Conservation (phyloP, 2,329 filamentous ascomycete genomes). For the Colletotrichum sp. region DNA sequence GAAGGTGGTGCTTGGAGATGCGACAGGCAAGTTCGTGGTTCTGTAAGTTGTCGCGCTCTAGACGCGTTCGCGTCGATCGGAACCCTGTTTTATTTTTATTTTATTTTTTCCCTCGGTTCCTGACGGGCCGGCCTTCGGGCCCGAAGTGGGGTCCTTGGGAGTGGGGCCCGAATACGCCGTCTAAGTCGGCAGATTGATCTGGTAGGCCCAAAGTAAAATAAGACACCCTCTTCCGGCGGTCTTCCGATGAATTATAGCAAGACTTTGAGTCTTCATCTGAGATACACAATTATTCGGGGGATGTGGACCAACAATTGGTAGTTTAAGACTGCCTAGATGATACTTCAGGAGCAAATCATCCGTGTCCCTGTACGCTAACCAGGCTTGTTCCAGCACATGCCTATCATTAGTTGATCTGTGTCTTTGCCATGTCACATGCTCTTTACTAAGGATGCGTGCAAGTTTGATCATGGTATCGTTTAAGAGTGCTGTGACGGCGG, state of each 20-base stretch:
- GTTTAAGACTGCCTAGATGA: background rate
- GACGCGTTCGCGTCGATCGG: constrained; percentile 10
- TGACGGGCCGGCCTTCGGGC: background rate
- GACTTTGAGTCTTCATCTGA: background rate
- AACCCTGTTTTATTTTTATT: background rate
- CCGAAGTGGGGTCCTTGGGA: background rate
- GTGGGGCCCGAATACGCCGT: background rate
- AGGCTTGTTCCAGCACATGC: too few species aligned
- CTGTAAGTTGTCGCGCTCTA: background rate
- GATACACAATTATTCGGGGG: background rate
- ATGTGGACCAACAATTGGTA: background rate
- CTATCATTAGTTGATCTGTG: too few species aligned
- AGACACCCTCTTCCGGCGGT: background rate
- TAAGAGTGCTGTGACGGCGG: too few species aligned
- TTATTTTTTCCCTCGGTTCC: background rate
- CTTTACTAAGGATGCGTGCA: too few species aligned
- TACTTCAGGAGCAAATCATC: background rate
- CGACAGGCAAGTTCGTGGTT: background rate
- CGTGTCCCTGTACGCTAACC: background rate
- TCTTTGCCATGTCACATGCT: too few species aligned
- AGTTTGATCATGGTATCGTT: too few species aligned
- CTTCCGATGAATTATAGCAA: background rate
- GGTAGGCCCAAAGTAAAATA: background rate
- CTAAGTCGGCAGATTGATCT: background rate
- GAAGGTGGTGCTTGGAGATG: background rate